Evolutionary conservation across 352 stramenopile genomes (phyloP).

Genomic region (Pythium plurisporium): DNA sequence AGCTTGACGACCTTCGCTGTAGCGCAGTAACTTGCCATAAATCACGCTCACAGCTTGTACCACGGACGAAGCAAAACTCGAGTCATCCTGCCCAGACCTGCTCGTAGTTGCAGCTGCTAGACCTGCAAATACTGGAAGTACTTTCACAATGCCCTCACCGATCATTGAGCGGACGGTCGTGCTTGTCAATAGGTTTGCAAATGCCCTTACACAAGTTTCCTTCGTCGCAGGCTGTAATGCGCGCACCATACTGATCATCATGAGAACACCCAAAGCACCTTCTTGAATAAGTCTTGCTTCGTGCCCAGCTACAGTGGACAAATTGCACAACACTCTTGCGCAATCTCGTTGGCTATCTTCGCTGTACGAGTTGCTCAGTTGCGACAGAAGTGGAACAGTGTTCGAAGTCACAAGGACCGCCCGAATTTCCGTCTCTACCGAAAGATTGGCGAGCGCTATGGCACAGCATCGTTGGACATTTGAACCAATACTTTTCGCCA

Average conservation of each 20-base stretch:
- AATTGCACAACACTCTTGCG: constrained; percentile 65
- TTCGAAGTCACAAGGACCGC: constrained; percentile 39
- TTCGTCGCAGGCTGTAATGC: constrained; percentile 57
- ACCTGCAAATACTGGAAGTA: constrained; percentile 43
- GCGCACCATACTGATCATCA: constrained; percentile 82
- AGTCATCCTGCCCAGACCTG: not conserved
- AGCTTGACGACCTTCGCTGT: constrained; percentile 37
- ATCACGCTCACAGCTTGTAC: constrained; percentile 43
- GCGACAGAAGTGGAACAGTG: constrained; percentile 45
- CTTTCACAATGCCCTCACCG: constrained; percentile 59
- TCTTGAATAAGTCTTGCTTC: constrained; percentile 50
- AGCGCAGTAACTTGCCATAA: constrained; percentile 52
- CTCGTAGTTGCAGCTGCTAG: constrained; percentile 9
- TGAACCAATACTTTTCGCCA: constrained; percentile 18
- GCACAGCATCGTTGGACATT: constrained; percentile 63
- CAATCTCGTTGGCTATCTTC: constrained; percentile 77
- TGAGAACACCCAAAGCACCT: constrained; percentile 56
- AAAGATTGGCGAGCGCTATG: constrained; percentile 65
- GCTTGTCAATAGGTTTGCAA: constrained; percentile 60
- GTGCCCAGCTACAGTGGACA: constrained; percentile 48
- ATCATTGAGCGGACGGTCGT: constrained; percentile 65
- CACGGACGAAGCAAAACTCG: constrained; percentile 12
- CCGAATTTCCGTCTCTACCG: constrained; percentile 44
- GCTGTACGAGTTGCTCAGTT: constrained; percentile 79
- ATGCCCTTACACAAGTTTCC: constrained; percentile 56